Evolutionary conservation across 495 filamentous ascomycete genomes (phyloP), one percentile per base, ranked within the genome.

Genomic region (Alectoria sarmentosa): DNA sequence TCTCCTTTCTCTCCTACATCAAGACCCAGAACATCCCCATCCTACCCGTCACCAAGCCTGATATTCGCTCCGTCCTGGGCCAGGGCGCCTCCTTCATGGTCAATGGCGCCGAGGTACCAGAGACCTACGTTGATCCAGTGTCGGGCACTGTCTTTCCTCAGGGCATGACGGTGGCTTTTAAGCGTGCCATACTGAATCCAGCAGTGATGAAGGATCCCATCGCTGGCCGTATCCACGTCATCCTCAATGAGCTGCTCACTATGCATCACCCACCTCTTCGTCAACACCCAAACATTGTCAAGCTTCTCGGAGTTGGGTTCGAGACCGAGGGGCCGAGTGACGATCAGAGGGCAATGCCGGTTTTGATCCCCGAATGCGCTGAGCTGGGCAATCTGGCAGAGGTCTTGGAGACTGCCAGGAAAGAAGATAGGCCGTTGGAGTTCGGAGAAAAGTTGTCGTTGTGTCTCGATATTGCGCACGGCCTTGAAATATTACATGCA

Each of bases 351-450:
- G 71, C 63, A 2, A 69, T 73, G 56, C 71, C 71, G 19, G 70
- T 70, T 10, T 57, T 73, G 11, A 61, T 73, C 30, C 67, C 65
- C 13, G 71, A 73, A 61, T 66, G 60, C 44, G 71, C 71, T 21
- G 71, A 73, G 49, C 39, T 72, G 28, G 71, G 71, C 9, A 73
- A 72, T 41, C 58, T 73, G 37, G 71, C 71, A 5, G 71, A 73
- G 37, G 60, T 70, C 56, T 58, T 72, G 8, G 70, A 72, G 52
- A 72, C 66, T 14, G 69, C 69, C 6, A 68, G 64, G 57, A 73
- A 69, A 48, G 70, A 72, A 37, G 70, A 69, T 52, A 57, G 65
- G n/a, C 66, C 71, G 23, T 46, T 73, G 28, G 41, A 44, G 3
- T 73, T 70, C 30, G 63, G 71, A 8, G 66, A 72, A 17, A 71